Percentiles rank a stretch among this genome's conserved stretches.
Evolutionary conservation across 805 yeast species (phyloP).

Genomic region (Grigorovia humatica): DNA sequence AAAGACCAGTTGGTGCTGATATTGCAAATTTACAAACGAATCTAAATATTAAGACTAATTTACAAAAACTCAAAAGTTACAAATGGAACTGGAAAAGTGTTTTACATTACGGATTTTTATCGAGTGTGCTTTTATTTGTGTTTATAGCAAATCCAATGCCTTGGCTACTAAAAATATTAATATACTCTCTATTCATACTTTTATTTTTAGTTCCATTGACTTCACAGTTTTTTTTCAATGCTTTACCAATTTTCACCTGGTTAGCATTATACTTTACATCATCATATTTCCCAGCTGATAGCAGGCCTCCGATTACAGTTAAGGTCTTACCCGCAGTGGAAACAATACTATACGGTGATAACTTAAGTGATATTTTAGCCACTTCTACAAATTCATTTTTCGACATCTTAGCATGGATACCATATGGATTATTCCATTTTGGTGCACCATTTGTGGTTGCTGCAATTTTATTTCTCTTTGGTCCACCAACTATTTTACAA

Average conservation of each 20-base stretch:
- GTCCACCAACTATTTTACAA: slow-evolving; percentile 79
- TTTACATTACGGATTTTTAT: slow-evolving; percentile 40
- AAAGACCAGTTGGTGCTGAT: slow-evolving; percentile 39
- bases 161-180: slow-evolving; percentile 29
- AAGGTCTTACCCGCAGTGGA: slow-evolving; percentile 85
- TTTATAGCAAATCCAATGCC: slow-evolving; percentile 48
- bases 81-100: slow-evolving; percentile 40
- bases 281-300: slow-evolving; percentile 56
- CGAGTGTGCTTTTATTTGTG: slow-evolving; percentile 47
- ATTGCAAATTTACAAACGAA: slow-evolving; percentile 37
- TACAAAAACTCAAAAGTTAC: slow-evolving; percentile 34
- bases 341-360: slow-evolving; percentile 85
- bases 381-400: slow-evolving; percentile 51
- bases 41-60: slow-evolving; percentile 34
- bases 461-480: slow-evolving; percentile 66
- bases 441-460: slow-evolving; percentile 87
- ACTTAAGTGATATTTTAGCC: slow-evolving; percentile 74
- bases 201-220: slow-evolving; percentile 61
- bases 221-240: slow-evolving; percentile 74
- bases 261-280: slow-evolving; percentile 71
- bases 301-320: slow-evolving; percentile 85
- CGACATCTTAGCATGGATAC: slow-evolving; percentile 90
- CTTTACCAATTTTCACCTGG: slow-evolving; percentile 81
- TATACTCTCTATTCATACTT: slow-evolving; percentile 32
- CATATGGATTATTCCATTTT: slow-evolving; percentile 86